phyloP scores from a whole-genome alignment of 495 filamentous ascomycete species.

The Astrothelium subdiscretum region DNA sequence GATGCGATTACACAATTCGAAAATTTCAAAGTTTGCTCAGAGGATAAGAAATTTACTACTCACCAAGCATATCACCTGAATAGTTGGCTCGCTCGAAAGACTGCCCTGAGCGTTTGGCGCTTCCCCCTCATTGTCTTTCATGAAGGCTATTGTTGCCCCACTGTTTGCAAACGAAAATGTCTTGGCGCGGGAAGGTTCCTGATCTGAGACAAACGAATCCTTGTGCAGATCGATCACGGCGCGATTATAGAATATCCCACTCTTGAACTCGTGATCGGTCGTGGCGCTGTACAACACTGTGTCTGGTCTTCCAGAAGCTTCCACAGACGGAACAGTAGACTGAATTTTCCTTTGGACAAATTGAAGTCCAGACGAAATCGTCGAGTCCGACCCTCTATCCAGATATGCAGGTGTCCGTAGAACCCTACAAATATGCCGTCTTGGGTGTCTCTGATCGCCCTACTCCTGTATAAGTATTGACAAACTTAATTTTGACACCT shows the following conservation, averaged over 20 bases:
- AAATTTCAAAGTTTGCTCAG: not conserved
- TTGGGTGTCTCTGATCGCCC: not conserved
- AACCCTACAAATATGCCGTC: not conserved
- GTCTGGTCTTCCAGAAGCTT: too few species aligned
- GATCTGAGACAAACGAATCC: not conserved
- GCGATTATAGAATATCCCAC: not conserved
- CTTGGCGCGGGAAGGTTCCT: not conserved
- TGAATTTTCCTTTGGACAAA: too few species aligned
- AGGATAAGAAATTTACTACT: too few species aligned
- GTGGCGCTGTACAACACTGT: too few species aligned
- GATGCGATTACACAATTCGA: not conserved
- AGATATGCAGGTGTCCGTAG: not conserved
- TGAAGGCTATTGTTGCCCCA: constrained; percentile 5
- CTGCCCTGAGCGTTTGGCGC: constrained; percentile 7
- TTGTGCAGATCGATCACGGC: constrained; percentile 5
- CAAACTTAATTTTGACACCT: not conserved
- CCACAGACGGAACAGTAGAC: too few species aligned
- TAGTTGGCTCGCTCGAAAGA: constrained; percentile 15
- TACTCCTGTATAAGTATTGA: not conserved
- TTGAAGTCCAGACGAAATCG: not conserved
- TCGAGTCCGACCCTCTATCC: not conserved
- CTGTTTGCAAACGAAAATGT: not conserved
- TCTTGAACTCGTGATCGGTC: not conserved
- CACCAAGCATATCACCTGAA: constrained; percentile 26
- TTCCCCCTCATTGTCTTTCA: constrained; percentile 19